phyloP scores from a whole-genome alignment of 768 basidiomycete genomes.

The Termitomyces eurrhizus region DNA sequence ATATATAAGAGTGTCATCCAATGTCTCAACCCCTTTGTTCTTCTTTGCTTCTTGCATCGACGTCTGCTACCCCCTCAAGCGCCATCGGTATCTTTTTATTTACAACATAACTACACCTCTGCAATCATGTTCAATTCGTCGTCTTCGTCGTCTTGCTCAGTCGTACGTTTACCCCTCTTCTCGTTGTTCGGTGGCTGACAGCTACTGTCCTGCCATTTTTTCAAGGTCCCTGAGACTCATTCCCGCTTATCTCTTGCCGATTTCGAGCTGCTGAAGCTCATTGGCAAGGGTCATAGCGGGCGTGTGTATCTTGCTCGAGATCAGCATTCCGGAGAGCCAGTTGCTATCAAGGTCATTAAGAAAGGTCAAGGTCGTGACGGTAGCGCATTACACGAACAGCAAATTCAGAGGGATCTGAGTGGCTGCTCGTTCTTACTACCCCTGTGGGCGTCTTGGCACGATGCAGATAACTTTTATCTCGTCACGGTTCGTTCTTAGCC shows the following conservation, averaged over 20 bases:
- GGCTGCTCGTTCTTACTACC: slow-evolving; percentile 3
- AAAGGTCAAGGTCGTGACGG: neutral
- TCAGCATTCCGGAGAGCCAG: neutral
- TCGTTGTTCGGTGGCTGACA: neutral
- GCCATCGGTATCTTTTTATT: neutral
- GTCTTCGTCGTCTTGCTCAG: neutral
- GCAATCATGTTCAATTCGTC: neutral
- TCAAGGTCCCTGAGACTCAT: neutral
- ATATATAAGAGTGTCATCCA: neutral
- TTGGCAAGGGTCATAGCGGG: neutral
- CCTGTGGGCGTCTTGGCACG: slow-evolving; percentile 10
- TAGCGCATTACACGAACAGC: neutral
- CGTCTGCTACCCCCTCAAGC: neutral
- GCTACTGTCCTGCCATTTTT: neutral
- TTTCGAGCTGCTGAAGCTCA: slow-evolving; percentile 4
- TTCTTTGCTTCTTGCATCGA: neutral
- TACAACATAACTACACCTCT: neutral
- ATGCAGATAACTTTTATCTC: slow-evolving; percentile 6
- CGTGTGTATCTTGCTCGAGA: slow-evolving; percentile 6
- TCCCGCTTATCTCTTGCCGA: slow-evolving; percentile 1
- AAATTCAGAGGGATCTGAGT: neutral
- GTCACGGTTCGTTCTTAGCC: slow-evolving; percentile 2
- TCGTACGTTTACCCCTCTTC: neutral
- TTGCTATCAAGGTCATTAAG: slow-evolving; percentile 11
- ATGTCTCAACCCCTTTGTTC: slow-evolving; percentile 1